Conservation (phyloP, 2,329 filamentous ascomycete genomes). For the Cladosporium velox region DNA sequence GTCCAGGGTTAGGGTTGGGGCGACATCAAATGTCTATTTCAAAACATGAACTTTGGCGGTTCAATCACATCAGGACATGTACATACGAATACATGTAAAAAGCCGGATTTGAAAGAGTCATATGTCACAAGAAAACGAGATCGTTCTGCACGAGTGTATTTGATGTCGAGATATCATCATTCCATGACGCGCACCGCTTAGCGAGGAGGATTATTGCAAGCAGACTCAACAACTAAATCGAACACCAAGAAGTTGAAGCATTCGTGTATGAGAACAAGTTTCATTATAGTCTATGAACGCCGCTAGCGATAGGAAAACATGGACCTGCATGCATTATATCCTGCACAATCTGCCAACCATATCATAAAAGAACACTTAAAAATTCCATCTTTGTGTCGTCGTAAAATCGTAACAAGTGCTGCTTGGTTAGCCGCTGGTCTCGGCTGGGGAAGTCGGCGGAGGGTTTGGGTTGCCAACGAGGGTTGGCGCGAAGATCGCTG, state of each 20-base stretch:
- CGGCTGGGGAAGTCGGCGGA: background rate
- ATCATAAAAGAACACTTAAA: background rate
- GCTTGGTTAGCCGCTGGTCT: background rate
- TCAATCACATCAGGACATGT: no score
- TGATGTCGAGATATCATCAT: background rate
- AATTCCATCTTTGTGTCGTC: background rate
- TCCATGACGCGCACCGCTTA: background rate
- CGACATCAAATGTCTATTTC: no score
- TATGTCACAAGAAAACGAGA: no score
- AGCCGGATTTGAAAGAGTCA: no score
- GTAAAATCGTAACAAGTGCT: background rate
- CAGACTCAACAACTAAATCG: background rate
- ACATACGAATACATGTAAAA: no score
- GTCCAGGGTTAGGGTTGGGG: background rate
- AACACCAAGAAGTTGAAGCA: background rate
- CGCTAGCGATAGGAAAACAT: conserved; percentile 13
- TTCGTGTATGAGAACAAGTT: background rate
- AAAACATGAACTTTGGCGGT: no score
- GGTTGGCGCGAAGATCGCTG: background rate
- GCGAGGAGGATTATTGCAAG: background rate
- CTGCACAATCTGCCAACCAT: conserved; percentile 15
- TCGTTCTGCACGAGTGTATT: no score
- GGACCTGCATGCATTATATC: conserved; percentile 16
- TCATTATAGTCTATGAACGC: conserved; percentile 19
- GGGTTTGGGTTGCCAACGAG: conserved; percentile 5